Base-by-base conservation (phyloP, 2,329 filamentous ascomycete species). In the Talaromyces sp. region DNA sequence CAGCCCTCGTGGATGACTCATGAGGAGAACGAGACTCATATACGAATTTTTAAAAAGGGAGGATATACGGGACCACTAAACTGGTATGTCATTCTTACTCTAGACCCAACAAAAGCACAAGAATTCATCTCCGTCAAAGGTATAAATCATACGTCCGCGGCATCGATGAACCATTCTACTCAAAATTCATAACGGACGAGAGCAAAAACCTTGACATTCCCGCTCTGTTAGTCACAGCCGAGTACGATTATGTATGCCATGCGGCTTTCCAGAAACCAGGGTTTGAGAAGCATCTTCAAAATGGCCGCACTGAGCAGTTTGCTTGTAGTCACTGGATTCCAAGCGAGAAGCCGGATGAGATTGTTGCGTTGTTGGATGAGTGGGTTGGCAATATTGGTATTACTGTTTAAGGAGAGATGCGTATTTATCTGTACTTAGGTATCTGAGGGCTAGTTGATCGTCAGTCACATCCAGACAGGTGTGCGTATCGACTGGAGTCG, bases 261-360 rank as follows among this genome's bases (percentile, higher is more conserved):
- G 58, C 63, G 6, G 41, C 35, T n/a, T 62, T 62, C 8, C 63
- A 65, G 39, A 47, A 35, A 35, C 35, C 7, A 13, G 43, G 13
- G 1, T 43, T 60, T 8, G 57, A 65, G 27, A 35, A 65, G 22
- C 15, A 62, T 56, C 31, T 62, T 2, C 7, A 3, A 15, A 62
- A 65, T 13, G 3, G 8, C 11, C 45, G 57, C 10, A 47, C 41
- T 62, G 63, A 56, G 47, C 41, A 39, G 15, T 22, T 65, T 15
- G 11, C 61, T 17, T 65, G 58, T 41, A 57, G 63, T 17, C 63
- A 65, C 25, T 65, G 63, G 63, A 62, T 62, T 62, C 58, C 45
- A 31, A 22, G 43, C 3, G 63, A 65, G 58, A 62, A 62, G 39
- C 37, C 58, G 11, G 63, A 35, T 35, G 58, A 62, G 37, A 10